These are phyloP conservation scores for Plasmopara halstedii DNA, from an alignment of 352 stramenopile species.

Conservation along the genomic window DNA sequence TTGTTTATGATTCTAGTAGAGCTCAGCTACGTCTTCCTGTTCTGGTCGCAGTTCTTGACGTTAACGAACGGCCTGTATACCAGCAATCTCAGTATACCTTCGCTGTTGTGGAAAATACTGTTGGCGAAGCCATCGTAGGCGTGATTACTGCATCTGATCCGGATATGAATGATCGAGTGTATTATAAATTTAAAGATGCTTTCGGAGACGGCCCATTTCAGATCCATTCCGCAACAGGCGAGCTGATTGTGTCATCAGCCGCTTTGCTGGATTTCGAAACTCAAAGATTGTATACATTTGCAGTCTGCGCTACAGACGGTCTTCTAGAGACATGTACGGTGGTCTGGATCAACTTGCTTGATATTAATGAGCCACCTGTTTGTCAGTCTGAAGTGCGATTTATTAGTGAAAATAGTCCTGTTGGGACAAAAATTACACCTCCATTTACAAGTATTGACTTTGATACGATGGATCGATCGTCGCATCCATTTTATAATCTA, in stretches of 20 bases:
- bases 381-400: conserved; percentile 11
- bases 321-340: conserved; percentile 2
- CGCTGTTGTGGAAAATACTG: conserved; percentile 11
- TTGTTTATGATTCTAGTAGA: conserved; percentile 14
- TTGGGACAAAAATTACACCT: conserved; percentile 7
- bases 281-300: conserved; percentile 1
- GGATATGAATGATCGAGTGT: conserved; percentile 1
- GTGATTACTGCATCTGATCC: conserved; percentile 10
- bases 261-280: conserved; percentile 14
- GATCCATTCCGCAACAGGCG: conserved; percentile 3
- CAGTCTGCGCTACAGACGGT: conserved; percentile 10
- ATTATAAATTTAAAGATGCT: conserved; percentile 3
- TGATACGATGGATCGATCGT: conserved; percentile 6
- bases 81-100: conserved; percentile 2
- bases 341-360: conserved; percentile 5
- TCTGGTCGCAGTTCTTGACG: conserved; percentile 6
- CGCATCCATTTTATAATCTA: conserved; percentile 1
- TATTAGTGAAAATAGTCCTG: conserved; percentile 14
- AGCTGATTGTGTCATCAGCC: conserved; percentile 1
- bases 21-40: conserved; percentile 1
- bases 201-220: neutral
- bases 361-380: conserved; percentile 16
- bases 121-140: conserved; percentile 1
- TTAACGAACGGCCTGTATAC: conserved; percentile 20
- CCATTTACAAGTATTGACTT: conserved; percentile 7